Evolutionary conservation across 176 grass and related monocot genomes (phyloP), one percentile per base, ranked within the genome.

Genomic region (Chrysopogon serrulatus): DNA sequence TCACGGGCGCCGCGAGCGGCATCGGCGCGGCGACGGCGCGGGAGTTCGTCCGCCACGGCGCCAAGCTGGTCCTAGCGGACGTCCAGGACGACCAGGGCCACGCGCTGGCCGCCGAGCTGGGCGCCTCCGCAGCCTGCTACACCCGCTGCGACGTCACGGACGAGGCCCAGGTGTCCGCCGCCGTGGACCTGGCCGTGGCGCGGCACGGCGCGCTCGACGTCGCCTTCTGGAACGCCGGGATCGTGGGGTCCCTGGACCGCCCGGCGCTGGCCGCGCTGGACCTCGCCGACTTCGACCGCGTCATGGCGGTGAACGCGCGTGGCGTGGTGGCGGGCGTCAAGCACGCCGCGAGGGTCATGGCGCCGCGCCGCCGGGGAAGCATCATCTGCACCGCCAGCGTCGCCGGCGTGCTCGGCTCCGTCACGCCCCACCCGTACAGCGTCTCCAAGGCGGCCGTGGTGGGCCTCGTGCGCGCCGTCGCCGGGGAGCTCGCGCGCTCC

Each of bases 311-410:
- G 1, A 97, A 93, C 82, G 5, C 78, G 14, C 91, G 89, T 0
- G 88, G 66, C 5, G 80, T 87, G 23, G 24, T 89, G 26, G 94
- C 94, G 0, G 91, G 88, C 0, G 86, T 97, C 33, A 97, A 97
- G 87, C 91, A 97, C 85, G 94, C 91, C 1, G 77, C 89, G 11
- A 84, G 88, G 1, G 94, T 93, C 40, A 93, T 96, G 94, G 76
- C 47, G 21, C 88, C 94, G 0, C 74, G 70, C 0, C 24, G 87
- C 19, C 0, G 40, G 44, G 91, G 94, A 5, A 85, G 84, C 86
- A 91, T 97, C 62, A 26, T 97, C 56, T 97, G 94, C 82, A 81
- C 86, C 4, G 89, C 89, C 10, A 97, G 94, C 77, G 5, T 73
- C 62, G 13, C 72, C 6, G 91, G 91, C 10, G 26, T 86, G 31